Evolutionary conservation across 2,329 filamentous ascomycete genomes (phyloP).

Genomic region (Pseudocercospora macadamiae): DNA sequence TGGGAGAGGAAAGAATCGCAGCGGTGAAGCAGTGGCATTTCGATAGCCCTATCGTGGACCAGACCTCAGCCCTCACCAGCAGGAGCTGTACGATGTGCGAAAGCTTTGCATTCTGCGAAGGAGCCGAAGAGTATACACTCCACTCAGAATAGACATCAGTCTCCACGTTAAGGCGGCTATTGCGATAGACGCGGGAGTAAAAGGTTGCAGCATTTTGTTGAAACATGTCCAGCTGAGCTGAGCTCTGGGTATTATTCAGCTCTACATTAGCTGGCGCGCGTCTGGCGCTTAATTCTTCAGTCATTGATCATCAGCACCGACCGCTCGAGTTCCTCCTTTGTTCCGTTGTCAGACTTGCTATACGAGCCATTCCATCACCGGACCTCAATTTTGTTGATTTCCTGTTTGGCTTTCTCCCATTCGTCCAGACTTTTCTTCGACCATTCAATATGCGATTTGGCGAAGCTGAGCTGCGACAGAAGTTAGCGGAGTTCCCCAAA

Average conservation of each 20-base stretch:
- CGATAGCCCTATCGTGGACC: not conserved
- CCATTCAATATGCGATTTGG: constrained; percentile 92
- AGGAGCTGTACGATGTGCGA: too few species aligned
- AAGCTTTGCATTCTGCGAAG: not conserved
- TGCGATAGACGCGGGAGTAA: not conserved
- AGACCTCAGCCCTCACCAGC: not conserved
- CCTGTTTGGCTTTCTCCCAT: constrained; percentile 86
- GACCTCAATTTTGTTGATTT: constrained; percentile 82
- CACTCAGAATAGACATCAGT: not conserved
- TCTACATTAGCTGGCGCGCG: not conserved
- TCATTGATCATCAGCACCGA: not conserved
- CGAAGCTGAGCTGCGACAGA: constrained; percentile 74
- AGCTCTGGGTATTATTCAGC: constrained; percentile 2
- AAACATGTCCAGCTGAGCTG: too few species aligned
- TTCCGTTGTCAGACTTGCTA: not conserved
- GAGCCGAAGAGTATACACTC: not conserved
- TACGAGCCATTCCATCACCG: constrained; percentile 4
- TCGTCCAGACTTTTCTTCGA: constrained; percentile 87
- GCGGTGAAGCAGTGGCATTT: not conserved
- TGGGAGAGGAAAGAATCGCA: too few species aligned
- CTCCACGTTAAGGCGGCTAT: constrained; percentile 2
- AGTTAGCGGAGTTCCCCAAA: not conserved
- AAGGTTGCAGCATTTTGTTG: not conserved
- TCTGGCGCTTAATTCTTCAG: not conserved
- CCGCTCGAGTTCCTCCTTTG: not conserved